Evolutionary conservation across 139 green algal genomes (phyloP).

Genomic region (Penium margaritaceum): DNA sequence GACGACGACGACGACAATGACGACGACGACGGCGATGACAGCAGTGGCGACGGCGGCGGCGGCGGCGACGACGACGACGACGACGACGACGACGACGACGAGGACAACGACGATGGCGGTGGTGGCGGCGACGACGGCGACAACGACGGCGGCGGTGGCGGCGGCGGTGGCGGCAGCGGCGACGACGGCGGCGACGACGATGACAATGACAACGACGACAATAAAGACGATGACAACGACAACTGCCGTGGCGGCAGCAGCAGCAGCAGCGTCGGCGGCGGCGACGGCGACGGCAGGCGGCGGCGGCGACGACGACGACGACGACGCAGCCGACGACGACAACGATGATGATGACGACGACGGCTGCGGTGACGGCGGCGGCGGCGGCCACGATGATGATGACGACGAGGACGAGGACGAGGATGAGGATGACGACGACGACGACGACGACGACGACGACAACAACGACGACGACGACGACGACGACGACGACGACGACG

Average conservation of each 20-base stretch:
- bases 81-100: not conserved
- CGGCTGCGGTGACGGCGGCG: too few species aligned
- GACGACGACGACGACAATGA: too few species aligned
- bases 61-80: not conserved
- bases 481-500: slow-evolving; percentile 1
- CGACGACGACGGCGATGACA: not conserved
- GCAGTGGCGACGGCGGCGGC: not conserved
- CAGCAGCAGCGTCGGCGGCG: too few species aligned
- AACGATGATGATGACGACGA: too few species aligned
- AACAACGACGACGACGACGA: not conserved
- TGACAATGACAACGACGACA: not conserved
- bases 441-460: slow-evolving; percentile 2
- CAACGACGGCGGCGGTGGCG: not conserved
- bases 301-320: too few species aligned
- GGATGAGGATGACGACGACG: too few species aligned
- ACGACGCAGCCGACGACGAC: too few species aligned
- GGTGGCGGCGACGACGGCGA: not conserved
- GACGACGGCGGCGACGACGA: not conserved
- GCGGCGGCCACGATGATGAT: too few species aligned
- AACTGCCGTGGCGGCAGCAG: too few species aligned
- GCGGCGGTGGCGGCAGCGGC: not conserved
- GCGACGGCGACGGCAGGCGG: too few species aligned
- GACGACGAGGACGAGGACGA: not conserved
- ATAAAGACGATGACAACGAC: too few species aligned
- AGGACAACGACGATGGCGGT: not conserved